Evolutionary conservation across 139 green algal genomes (phyloP).

Genomic region (Volvox africanus): DNA sequence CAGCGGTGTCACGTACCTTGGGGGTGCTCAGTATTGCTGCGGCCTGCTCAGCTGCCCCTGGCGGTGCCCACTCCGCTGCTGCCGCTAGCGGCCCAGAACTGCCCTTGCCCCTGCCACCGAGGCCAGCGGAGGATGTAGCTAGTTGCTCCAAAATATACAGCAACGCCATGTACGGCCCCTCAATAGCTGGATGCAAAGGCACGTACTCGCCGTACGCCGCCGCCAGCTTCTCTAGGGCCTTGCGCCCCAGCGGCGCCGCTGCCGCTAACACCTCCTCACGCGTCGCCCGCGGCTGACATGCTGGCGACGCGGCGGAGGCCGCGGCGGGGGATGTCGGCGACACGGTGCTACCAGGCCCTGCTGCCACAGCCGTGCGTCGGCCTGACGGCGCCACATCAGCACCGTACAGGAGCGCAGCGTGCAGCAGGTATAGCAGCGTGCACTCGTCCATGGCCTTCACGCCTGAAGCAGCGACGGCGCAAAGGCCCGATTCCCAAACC

Average conservation of each 20-base stretch:
- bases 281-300: constrained; percentile 22
- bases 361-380: background rate
- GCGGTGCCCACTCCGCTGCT: constrained; percentile 10
- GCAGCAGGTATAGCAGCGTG: constrained; percentile 17
- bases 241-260: background rate
- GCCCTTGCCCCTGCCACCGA: background rate
- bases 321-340: background rate
- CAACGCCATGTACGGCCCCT: constrained; percentile 37
- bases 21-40: background rate
- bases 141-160: constrained; percentile 10
- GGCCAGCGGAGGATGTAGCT: background rate
- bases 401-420: background rate
- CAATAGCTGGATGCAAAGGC: constrained; percentile 19
- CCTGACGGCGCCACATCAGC: background rate
- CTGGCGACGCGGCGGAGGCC: background rate
- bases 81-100: too few species aligned
- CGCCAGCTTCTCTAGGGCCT: background rate
- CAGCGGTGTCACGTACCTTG: constrained; percentile 1
- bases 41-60: background rate
- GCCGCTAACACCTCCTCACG: constrained; percentile 25
- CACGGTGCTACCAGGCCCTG: background rate
- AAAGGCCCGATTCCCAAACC: background rate
- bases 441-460: background rate
- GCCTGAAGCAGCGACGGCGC: background rate
- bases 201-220: constrained; percentile 36